Percentiles rank a stretch among this genome's conserved stretches.
Conservation (phyloP, 2,329 filamentous ascomycete species). For the Colletotrichum sp. region DNA sequence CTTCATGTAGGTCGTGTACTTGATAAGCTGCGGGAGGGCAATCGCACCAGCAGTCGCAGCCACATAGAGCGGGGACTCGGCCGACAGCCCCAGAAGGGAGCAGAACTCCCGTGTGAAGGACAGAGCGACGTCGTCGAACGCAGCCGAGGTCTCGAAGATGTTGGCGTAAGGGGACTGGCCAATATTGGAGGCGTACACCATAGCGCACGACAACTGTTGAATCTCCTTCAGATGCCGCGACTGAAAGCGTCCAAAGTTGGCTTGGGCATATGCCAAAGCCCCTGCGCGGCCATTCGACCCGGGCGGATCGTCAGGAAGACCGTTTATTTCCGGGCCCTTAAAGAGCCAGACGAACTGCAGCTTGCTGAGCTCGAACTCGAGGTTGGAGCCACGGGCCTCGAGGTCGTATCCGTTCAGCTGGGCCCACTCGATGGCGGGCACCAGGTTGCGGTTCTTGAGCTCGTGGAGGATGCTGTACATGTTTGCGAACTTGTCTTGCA, state of each 20-base stretch:
- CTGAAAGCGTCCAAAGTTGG: slow-evolving; percentile 77
- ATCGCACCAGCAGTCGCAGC: slow-evolving; percentile 92
- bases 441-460: slow-evolving; percentile 75
- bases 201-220: slow-evolving; percentile 78
- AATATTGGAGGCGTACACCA: slow-evolving; percentile 81
- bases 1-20: slow-evolving; percentile 86
- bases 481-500: slow-evolving; percentile 82
- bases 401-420: slow-evolving; percentile 71
- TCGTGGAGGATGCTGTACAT: slow-evolving; percentile 92
- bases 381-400: slow-evolving; percentile 84
- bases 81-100: slow-evolving; percentile 85
- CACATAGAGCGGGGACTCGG: slow-evolving; percentile 91
- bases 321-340: slow-evolving; percentile 62
- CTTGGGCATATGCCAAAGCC: slow-evolving; percentile 78
- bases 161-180: slow-evolving; percentile 76
- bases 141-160: slow-evolving; percentile 76
- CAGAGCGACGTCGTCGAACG: slow-evolving; percentile 84
- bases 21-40: slow-evolving; percentile 85
- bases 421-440: slow-evolving; percentile 89
- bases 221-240: slow-evolving; percentile 79
- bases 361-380: slow-evolving; percentile 93
- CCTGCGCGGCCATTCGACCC: slow-evolving; percentile 59
- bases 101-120: slow-evolving; percentile 96
- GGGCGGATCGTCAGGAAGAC: slow-evolving; percentile 53
- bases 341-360: slow-evolving; percentile 92